These are phyloP conservation scores for Gossypioides kirkii DNA, from an alignment of 345 rosid species.

Conservation along the genomic window DNA sequence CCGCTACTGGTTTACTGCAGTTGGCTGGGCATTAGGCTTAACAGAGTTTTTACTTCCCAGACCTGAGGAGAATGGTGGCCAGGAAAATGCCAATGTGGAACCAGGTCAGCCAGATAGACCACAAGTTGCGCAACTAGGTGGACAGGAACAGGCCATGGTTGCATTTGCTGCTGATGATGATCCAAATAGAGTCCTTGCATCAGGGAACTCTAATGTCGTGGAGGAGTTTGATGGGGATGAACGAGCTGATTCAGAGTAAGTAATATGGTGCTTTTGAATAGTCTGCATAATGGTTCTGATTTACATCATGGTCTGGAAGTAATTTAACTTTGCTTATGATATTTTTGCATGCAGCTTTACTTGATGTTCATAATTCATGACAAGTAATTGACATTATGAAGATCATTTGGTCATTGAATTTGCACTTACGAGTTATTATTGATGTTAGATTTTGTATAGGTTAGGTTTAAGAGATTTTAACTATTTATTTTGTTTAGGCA, in stretches of 20 bases:
- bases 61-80: slow-evolving; percentile 71
- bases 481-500: background rate
- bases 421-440: background rate
- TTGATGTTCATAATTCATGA: background rate
- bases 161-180: slow-evolving; percentile 49
- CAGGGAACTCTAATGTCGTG: slow-evolving; percentile 35
- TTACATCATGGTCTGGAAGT: background rate
- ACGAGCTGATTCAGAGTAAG: slow-evolving; percentile 88
- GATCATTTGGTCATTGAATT: background rate
- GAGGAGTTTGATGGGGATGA: slow-evolving; percentile 79
- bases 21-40: slow-evolving; percentile 90
- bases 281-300: background rate
- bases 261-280: slow-evolving; percentile 15
- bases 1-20: slow-evolving; percentile 85
- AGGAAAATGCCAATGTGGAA: slow-evolving; percentile 69
- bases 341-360: background rate
- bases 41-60: slow-evolving; percentile 79
- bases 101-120: slow-evolving; percentile 69
- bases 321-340: background rate
- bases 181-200: slow-evolving; percentile 38
- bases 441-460: background rate
- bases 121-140: slow-evolving; percentile 49
- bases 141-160: slow-evolving; percentile 62
- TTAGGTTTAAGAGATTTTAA: background rate
- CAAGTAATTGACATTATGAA: background rate